Evolutionary conservation across 352 stramenopile species (phyloP), one percentile per base, ranked within the genome.

Genomic region (Pilasporangium apinafurcum): DNA sequence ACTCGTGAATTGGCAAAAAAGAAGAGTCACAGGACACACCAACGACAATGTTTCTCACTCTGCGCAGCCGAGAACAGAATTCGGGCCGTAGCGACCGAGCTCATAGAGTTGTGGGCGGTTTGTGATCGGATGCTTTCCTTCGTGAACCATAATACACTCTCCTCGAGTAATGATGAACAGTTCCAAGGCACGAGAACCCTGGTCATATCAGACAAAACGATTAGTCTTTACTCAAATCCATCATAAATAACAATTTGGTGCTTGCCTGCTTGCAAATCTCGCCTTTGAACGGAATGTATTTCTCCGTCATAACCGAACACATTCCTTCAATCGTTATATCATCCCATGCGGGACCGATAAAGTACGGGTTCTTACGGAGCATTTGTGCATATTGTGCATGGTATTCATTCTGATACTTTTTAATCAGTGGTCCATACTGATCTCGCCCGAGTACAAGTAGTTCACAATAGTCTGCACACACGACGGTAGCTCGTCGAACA

Each of bases 321-420:
- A 92, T 90, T 24, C 71, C 75, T 49, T 89, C 72, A 35, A 92
- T 86, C 27, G 77, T 92, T 28, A 80, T 81, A 47, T 77, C 68
- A 49, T 92, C 76, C 80, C 80, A 92, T 20, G 86, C 80, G 8
- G 72, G 61, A 1, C 80, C 80, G 22, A 73, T 73, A 37, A 92
- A 92, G 39, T 87, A 87, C 1, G 69, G 47, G 29, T 92, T 92
- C 53, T 83, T 77, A 24, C 69, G 65, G 20, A 92, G 60, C 55
- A 90, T 66, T 25, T 83, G 77, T 17, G 73, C 80, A 52, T 92
- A 92, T 52, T 87, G 74, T 6, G 68, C 68, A 46, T 89, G 74
- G 40, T 86, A 87, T 29, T 90, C 74, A 53, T 89, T 88, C 52
- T 89, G 74, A 47, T 87, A 88, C 43, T 86, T 88, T 37, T 88